These are phyloP conservation scores for Datura wrightii DNA, from an alignment of 257 asterid genomes.

Conservation along the genomic window DNA sequence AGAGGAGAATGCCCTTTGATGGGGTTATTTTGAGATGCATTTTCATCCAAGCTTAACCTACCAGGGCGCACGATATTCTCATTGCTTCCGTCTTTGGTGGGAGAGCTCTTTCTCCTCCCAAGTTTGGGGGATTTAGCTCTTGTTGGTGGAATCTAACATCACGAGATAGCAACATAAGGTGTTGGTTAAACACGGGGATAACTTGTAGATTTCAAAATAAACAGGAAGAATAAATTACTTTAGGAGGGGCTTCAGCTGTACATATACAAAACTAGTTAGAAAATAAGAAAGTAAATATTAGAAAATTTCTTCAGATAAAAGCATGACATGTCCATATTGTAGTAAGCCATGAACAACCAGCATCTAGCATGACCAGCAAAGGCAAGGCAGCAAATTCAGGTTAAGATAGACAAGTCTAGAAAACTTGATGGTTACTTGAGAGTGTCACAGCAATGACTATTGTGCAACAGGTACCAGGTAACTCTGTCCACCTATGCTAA, in stretches of 20 bases:
- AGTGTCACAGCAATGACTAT: not conserved
- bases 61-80: slow-evolving; percentile 43
- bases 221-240: slow-evolving; percentile 7
- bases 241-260: not conserved
- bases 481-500: no score
- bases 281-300: not conserved
- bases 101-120: slow-evolving; percentile 64
- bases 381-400: not conserved
- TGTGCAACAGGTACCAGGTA: not conserved
- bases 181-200: not conserved
- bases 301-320: slow-evolving; percentile 12
- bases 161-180: slow-evolving; percentile 20
- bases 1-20: slow-evolving; percentile 50
- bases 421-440: not conserved
- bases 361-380: slow-evolving; percentile 7
- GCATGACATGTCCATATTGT: not conserved
- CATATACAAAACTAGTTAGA: not conserved
- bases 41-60: slow-evolving; percentile 73
- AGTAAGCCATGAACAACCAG: slow-evolving; percentile 4
- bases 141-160: slow-evolving; percentile 69
- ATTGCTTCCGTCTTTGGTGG: slow-evolving; percentile 50
- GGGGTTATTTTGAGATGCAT: slow-evolving; percentile 46
- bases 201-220: slow-evolving; percentile 4
- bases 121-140: slow-evolving; percentile 83
- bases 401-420: not conserved